phyloP scores from a whole-genome alignment of 2,329 filamentous ascomycete species.

The Aspergillus neotritici region DNA sequence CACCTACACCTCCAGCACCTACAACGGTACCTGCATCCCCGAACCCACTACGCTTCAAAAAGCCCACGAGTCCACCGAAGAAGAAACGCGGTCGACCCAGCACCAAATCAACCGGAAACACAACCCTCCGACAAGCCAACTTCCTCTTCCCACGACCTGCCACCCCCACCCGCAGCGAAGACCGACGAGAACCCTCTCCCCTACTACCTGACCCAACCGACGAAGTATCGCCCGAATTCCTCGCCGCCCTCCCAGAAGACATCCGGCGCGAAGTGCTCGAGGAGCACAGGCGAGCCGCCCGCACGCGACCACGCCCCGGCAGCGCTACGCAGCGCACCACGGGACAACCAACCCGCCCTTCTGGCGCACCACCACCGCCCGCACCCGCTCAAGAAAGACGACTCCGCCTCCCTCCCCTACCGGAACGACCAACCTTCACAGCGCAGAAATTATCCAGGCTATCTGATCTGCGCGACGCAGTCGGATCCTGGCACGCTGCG shows the following conservation, averaged over 20 bases:
- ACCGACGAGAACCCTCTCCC: slow-evolving; percentile 12
- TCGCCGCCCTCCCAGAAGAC: slow-evolving; percentile 76
- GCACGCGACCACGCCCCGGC: slow-evolving; percentile 53
- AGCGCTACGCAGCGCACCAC: slow-evolving; percentile 37
- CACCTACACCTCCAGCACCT: slow-evolving; percentile 44
- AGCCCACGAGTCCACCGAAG: slow-evolving; percentile 61
- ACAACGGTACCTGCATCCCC: slow-evolving; percentile 43
- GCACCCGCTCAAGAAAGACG: slow-evolving; percentile 19
- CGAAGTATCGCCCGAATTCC: slow-evolving; percentile 62
- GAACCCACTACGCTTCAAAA: slow-evolving; percentile 28
- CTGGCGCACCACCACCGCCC: slow-evolving; percentile 13
- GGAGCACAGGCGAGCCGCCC: slow-evolving; percentile 59
- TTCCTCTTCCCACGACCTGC: slow-evolving; percentile 48
- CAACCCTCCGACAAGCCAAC: slow-evolving; percentile 66
- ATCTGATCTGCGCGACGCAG: slow-evolving; percentile 64
- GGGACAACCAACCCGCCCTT: slow-evolving; percentile 12
- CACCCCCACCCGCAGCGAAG: slow-evolving; percentile 9
- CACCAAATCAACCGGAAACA: slow-evolving; percentile 50
- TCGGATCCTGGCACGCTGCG: slow-evolving; percentile 69
- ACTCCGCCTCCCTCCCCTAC: slow-evolving; percentile 43
- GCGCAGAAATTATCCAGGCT: slow-evolving; percentile 50
- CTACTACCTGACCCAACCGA: slow-evolving; percentile 25
- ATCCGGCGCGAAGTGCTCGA: slow-evolving; percentile 71
- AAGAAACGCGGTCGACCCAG: slow-evolving; percentile 52
- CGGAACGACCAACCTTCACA: slow-evolving; percentile 57